These are phyloP conservation scores for Penicillium fuscoglaucum DNA, from an alignment of 2,329 filamentous ascomycete genomes.

Conservation along the genomic window DNA sequence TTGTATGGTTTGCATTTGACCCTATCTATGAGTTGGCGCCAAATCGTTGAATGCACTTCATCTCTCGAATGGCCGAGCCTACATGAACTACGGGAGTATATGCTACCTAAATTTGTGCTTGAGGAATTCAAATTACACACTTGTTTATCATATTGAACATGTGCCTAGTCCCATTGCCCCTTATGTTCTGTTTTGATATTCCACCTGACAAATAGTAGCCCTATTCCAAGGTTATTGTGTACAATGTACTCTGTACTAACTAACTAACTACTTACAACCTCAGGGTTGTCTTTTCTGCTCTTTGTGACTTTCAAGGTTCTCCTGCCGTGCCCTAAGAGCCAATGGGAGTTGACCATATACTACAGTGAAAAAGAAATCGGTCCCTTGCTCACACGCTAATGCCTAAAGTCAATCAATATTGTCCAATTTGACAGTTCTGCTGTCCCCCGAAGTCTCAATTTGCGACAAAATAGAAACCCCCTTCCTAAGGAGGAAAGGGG, in stretches of 20 bases:
- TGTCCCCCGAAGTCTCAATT: neutral
- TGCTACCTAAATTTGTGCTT: neutral
- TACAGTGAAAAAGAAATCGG: neutral
- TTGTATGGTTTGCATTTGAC: conserved; percentile 11
- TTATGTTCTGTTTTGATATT: neutral
- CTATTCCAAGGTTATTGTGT: neutral
- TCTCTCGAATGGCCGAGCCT: neutral
- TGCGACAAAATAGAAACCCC: neutral
- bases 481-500: conserved; percentile 1
- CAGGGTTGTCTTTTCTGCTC: neutral
- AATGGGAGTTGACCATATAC: neutral
- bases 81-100: neutral
- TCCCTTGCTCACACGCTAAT: conserved; percentile 11
- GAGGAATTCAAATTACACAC: neutral
- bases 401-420: conserved; percentile 10
- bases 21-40: neutral
- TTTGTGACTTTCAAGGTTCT: neutral
- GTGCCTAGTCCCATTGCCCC: neutral
- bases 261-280: too few relatives aligned
- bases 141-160: neutral
- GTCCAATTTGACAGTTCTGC: conserved; percentile 22
- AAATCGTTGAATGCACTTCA: neutral
- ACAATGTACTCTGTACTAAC: neutral
- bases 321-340: neutral
- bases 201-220: neutral